Percentiles rank a stretch among this genome's conserved stretches.
These are phyloP conservation scores for Penicillium manginii DNA, from an alignment of 495 filamentous ascomycete species.

Conservation along the genomic window DNA sequence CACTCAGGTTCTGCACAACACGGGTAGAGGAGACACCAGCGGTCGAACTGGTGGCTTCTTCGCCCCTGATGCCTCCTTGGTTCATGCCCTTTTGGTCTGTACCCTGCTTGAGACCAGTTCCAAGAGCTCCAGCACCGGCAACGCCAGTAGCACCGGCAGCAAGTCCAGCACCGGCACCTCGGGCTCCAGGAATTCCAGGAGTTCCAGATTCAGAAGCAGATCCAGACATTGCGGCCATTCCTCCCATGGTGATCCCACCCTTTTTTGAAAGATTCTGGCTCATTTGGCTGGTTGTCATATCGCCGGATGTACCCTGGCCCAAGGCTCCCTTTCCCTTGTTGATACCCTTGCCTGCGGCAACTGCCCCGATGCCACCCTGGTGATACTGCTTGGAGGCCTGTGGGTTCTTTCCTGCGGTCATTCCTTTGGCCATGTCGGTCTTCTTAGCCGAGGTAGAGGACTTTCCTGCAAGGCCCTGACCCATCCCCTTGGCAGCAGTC, in stretches of 20 bases:
- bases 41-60: not conserved
- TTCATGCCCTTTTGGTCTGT: not conserved
- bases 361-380: slow-evolving; percentile 8
- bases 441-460: not conserved
- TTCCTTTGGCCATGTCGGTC: not conserved
- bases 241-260: slow-evolving; percentile 6
- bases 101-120: slow-evolving; percentile 10
- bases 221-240: slow-evolving; percentile 10
- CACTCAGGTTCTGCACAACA: slow-evolving; percentile 17
- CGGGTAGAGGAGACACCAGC: slow-evolving; percentile 4
- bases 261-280: slow-evolving; percentile 5
- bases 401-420: not conserved
- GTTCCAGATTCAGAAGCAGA: not conserved
- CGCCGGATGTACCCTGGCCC: not conserved
- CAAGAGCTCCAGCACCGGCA: slow-evolving; percentile 1
- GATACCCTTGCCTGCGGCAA: slow-evolving; percentile 2
- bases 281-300: not conserved
- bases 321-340: not conserved
- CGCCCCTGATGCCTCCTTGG: slow-evolving; percentile 1
- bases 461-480: not conserved
- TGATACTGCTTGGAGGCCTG: not conserved
- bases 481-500: slow-evolving; percentile 1
- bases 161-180: not conserved
- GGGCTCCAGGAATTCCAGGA: not conserved
- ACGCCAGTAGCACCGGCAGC: not conserved